Evolutionary conservation across 306 rosid species (phyloP).

Genomic region (Gynostemma pentaphyllum): DNA sequence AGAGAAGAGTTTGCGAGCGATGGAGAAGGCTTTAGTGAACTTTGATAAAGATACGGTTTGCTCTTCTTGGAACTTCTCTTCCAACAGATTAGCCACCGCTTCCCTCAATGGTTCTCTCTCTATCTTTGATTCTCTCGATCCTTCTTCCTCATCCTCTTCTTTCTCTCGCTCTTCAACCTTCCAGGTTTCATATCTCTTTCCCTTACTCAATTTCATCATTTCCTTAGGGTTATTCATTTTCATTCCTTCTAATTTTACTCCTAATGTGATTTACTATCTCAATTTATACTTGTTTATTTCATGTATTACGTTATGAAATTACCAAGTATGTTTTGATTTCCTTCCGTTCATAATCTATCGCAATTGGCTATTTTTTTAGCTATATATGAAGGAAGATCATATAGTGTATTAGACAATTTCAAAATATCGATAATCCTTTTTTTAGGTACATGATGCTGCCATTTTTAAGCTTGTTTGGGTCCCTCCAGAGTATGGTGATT

Average conservation of each 20-base stretch:
- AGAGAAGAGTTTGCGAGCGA: conserved; percentile 2
- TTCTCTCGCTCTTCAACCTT: conserved; percentile 43
- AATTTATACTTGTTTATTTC: too few relatives aligned
- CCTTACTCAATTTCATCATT: background rate
- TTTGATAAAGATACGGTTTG: conserved; percentile 53
- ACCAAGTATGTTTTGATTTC: too few relatives aligned
- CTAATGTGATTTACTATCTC: too few relatives aligned
- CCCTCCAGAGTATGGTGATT: conserved; percentile 80
- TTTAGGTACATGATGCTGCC: conserved; percentile 43
- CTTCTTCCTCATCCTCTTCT: conserved; percentile 50
- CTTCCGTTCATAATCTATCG: too few relatives aligned
- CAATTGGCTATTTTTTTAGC: too few relatives aligned
- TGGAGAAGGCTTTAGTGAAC: conserved; percentile 62
- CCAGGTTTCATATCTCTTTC: conserved; percentile 26
- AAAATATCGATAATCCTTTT: too few relatives aligned
- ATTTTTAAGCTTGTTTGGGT: conserved; percentile 64
- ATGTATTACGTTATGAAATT: too few relatives aligned
- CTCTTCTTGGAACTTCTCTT: conserved; percentile 69
- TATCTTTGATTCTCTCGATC: conserved; percentile 49
- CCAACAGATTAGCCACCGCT: conserved; percentile 53
- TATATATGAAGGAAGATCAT: too few relatives aligned
- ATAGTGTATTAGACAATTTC: too few relatives aligned
- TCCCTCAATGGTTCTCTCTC: conserved; percentile 54
- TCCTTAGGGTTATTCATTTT: background rate
- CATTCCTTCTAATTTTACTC: background rate